Evolutionary conservation across 257 asterid species (phyloP).

Genomic region (Capsicum baccatum): DNA sequence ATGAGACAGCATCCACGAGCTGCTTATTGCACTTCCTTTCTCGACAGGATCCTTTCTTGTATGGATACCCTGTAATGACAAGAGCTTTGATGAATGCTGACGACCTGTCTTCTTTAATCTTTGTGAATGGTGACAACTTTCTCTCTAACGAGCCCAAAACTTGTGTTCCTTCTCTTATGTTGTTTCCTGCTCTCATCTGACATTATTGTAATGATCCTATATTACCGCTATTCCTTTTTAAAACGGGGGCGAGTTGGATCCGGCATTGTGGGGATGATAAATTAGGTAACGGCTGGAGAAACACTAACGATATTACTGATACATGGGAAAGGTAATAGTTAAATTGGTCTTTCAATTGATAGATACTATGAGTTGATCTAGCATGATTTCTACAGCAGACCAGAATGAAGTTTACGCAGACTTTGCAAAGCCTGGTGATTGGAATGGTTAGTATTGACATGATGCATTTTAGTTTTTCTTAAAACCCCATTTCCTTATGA

Average conservation of each 20-base stretch:
- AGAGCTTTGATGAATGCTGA: slow-evolving; percentile 73
- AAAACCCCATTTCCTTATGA: neutral
- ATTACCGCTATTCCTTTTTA: neutral
- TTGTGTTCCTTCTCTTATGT: too few species aligned
- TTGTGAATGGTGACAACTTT: slow-evolving; percentile 72
- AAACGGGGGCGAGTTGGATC: slow-evolving; percentile 93
- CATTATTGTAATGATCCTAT: neutral
- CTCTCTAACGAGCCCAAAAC: neutral
- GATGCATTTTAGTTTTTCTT: neutral
- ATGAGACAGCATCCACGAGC: neutral
- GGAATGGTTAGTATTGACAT: slow-evolving; percentile 73
- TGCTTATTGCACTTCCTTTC: neutral
- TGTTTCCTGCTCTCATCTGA: slow-evolving; percentile 19
- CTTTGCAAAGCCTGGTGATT: slow-evolving; percentile 85
- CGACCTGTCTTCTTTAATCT: slow-evolving; percentile 80
- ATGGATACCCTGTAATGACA: slow-evolving; percentile 87
- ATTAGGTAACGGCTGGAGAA: slow-evolving; percentile 94
- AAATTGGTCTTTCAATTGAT: neutral
- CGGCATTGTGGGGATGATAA: slow-evolving; percentile 81
- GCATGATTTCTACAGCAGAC: slow-evolving; percentile 90
- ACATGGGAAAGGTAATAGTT: slow-evolving; percentile 73
- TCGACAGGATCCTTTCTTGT: slow-evolving; percentile 10
- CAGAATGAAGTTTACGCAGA: slow-evolving; percentile 90
- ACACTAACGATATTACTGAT: slow-evolving; percentile 77
- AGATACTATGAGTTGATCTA: slow-evolving; percentile 22